Conservation (phyloP, 179 eudicot genomes). For the Vitellaria paradoxa region DNA sequence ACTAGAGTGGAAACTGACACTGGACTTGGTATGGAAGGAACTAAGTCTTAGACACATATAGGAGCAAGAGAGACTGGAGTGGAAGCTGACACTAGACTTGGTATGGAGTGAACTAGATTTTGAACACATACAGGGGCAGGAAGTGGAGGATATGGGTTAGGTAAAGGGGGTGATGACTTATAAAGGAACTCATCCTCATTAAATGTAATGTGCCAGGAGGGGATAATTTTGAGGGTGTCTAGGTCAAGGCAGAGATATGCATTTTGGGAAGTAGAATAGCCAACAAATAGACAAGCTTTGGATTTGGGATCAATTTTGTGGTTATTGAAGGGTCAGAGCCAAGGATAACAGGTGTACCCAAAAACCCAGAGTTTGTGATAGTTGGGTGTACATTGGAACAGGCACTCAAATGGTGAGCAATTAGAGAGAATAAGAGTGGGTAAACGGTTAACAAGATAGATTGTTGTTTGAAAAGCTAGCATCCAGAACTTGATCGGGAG, state of each 20-base stretch:
- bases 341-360: not conserved
- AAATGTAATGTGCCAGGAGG: not conserved
- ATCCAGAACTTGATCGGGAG: not conserved
- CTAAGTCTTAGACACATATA: too few relatives aligned
- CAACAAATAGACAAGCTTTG: not conserved
- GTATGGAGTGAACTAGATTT: too few relatives aligned
- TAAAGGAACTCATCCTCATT: not conserved
- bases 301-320: not conserved
- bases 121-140: too few relatives aligned
- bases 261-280: not conserved
- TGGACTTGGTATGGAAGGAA: too few relatives aligned
- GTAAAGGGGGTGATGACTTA: too few relatives aligned
- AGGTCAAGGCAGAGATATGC: conserved; percentile 6
- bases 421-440: not conserved
- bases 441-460: not conserved
- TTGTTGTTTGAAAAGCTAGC: not conserved
- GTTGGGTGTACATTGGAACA: not conserved
- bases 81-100: too few relatives aligned
- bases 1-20: too few relatives aligned
- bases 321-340: not conserved
- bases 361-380: not conserved
- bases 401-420: not conserved
- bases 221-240: not conserved
- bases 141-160: not conserved
- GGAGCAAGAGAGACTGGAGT: too few relatives aligned